Conservation (phyloP, 257 asterid species). For the Solanum piurae region DNA sequence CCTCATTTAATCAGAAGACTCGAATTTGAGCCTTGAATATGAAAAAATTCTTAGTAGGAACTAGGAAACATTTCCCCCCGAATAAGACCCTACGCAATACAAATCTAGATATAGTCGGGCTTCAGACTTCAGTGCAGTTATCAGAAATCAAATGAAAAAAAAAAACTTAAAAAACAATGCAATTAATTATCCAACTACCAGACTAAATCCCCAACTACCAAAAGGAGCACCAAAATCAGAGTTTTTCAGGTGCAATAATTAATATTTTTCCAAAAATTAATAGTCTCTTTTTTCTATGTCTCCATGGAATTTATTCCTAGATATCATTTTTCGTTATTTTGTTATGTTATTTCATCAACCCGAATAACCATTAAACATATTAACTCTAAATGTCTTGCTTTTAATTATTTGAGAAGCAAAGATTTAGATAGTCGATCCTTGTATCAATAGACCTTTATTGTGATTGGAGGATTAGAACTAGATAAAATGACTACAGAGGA, state of each 20-base stretch:
- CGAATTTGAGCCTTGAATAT: too few relatives aligned
- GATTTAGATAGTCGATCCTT: neutral
- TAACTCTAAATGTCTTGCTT: neutral
- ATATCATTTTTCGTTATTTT: too few relatives aligned
- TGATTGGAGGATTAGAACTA: neutral
- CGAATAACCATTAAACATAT: neutral
- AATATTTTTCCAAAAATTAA: neutral
- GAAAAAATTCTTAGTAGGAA: too few relatives aligned
- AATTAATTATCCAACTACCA: neutral
- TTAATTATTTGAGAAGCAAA: neutral
- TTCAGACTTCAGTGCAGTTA: too few relatives aligned
- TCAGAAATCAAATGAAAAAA: fast-evolving
- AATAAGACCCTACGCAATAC: neutral
- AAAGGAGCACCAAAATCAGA: neutral
- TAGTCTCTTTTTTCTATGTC: neutral
- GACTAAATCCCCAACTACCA: neutral
- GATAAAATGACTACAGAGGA: neutral
- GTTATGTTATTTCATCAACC: neutral
- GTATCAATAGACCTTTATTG: neutral
- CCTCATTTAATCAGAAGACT: too few relatives aligned
- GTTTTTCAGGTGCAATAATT: neutral
- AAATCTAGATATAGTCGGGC: neutral
- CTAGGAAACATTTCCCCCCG: neutral
- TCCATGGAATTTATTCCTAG: neutral
- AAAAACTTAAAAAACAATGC: neutral